A percentile compares a stretch with the other conserved stretches of the same genome.
Evolutionary conservation across 129 eudicot species (phyloP).

Genomic region (Dittrichia graveolens): DNA sequence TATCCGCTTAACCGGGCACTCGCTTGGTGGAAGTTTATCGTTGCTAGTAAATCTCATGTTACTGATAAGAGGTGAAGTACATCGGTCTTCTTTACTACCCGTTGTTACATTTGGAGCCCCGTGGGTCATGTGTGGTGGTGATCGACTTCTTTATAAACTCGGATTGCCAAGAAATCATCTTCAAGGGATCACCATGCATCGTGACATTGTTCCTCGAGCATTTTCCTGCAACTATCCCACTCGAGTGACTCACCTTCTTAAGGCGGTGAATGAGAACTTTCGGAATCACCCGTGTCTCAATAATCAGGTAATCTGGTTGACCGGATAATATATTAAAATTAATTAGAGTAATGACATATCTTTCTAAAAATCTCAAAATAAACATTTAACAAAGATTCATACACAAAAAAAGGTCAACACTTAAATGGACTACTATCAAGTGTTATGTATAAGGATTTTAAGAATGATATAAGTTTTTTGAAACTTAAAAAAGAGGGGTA

Average conservation of each 20-base stretch:
- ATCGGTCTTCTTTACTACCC: conserved; percentile 64
- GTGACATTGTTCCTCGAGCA: conserved; percentile 85
- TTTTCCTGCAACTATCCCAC: conserved; percentile 80
- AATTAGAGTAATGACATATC: not conserved
- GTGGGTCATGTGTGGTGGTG: conserved; percentile 85
- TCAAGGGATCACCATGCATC: conserved; percentile 70
- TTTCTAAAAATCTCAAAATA: no score
- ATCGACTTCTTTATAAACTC: conserved; percentile 55
- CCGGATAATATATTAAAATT: not conserved
- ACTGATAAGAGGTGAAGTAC: conserved; percentile 68
- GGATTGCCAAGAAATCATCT: conserved; percentile 72
- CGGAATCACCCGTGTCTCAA: conserved; percentile 75
- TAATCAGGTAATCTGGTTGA: conserved; percentile 46
- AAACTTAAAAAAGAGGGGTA: no score
- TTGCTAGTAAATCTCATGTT: conserved; percentile 79
- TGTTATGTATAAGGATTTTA: no score
- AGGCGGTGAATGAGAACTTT: conserved; percentile 73
- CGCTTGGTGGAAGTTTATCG: conserved; percentile 94
- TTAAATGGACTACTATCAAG: no score
- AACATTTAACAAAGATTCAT: no score
- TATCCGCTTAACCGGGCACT: conserved; percentile 88
- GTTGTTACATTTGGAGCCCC: conserved; percentile 92
- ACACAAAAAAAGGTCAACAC: no score
- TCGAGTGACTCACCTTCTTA: conserved; percentile 67
- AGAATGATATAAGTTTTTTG: no score